These are phyloP conservation scores for sweet orange (Citrus sinensis) DNA, from an alignment of 345 rosid genomes.

Conservation along the genomic window DVS_A1.0 CM039164.1:25787001-25787500, in stretches of 20 bases:
- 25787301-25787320: slow-evolving; percentile 88
- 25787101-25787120: neutral
- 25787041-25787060: neutral
- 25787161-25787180: neutral
- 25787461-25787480: neutral
- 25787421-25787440: slow-evolving; percentile 28
- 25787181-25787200: neutral
- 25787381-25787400: slow-evolving; percentile 79
- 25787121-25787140: neutral
- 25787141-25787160: neutral
- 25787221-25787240: slow-evolving; percentile 2
- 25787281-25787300: slow-evolving; percentile 66
- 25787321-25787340: slow-evolving; percentile 74
- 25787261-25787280: slow-evolving; percentile 78
- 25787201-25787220: neutral
- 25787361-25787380: slow-evolving; percentile 73
- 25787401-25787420: slow-evolving; percentile 83
- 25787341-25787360: slow-evolving; percentile 82
- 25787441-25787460: neutral
- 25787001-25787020: neutral
- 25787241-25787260: slow-evolving; percentile 45
- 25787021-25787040: neutral
- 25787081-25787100: neutral
- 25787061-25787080: neutral
- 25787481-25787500: neutral